Evolutionary conservation across 805 yeast species (phyloP), one percentile per base, ranked within the genome.

Genomic region (Nakazawaea pomicola): DNA sequence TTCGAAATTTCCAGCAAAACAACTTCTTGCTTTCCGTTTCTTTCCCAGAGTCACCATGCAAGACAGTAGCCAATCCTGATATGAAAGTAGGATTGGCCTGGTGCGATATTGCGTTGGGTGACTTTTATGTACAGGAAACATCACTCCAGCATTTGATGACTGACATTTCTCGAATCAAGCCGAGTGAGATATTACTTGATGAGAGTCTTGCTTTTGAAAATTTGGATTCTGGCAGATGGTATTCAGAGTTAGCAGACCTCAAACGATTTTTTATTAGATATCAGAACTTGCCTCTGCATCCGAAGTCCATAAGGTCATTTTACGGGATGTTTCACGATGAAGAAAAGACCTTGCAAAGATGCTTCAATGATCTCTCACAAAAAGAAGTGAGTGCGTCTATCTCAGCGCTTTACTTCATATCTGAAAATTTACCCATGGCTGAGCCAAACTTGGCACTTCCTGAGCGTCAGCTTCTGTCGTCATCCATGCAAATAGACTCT

Each of bases 91-190:
- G 96, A 0, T 52, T 93, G 1, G 72, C 89, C 21, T 93, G 98
- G 98, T 74, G 83, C 32, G 99, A 93, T 61, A 66, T 91, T 0
- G 83, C 93, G 0, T 77, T 91, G 1, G 97, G 98, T 0, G 79
- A 78, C 17, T 74, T 87, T 33, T 78, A 68, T 51, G 83, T 83
- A 2, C 86, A 87, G 52, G 74, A 76, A 36, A 76, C 86, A 0
- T 68, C 72, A 1, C 53, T 81, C 16, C 72, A 68, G 4, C 81
- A 79, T 19, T 60, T 90, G 3, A 69, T 80, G 37, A 73, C 93
- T 5, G 87, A 87, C 31, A 63, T 93, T 1, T 69, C 91, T 0
- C 70, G 97, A 44, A 78, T 93, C 6, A 71, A 71, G 36, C 98
- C 99, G 0, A 73, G 80, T 28, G 99, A 91, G 52, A 76, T 91